These are phyloP conservation scores for Wallacemonas sp. DNA, from an alignment of 208 protist species.

Conservation along the genomic window DNA sequence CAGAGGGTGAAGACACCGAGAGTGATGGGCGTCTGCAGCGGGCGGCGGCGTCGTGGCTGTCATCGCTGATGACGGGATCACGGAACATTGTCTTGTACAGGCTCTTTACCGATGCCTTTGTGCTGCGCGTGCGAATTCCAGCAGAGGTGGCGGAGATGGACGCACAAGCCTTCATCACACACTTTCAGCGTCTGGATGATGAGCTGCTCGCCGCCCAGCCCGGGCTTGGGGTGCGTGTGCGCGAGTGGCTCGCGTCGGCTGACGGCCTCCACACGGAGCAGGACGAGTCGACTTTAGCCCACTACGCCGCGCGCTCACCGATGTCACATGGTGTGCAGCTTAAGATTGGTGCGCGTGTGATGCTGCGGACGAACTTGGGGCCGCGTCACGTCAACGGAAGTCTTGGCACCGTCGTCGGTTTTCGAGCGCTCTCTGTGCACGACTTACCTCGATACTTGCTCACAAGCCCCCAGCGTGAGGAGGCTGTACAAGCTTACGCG, in stretches of 20 bases:
- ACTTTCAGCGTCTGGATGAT: conserved; percentile 15
- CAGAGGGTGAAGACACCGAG: too few relatives aligned
- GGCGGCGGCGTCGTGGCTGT: conserved; percentile 19
- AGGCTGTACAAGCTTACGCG: conserved; percentile 47
- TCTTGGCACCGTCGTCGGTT: conserved; percentile 83
- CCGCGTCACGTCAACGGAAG: conserved; percentile 82
- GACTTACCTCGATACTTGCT: conserved; percentile 49
- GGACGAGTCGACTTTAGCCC: conserved; percentile 65
- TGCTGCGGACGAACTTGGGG: conserved; percentile 81
- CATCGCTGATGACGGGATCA: conserved; percentile 8
- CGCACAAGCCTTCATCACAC: conserved; percentile 28
- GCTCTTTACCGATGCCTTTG: conserved; percentile 79
- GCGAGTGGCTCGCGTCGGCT: conserved; percentile 52
- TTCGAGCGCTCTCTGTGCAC: conserved; percentile 43
- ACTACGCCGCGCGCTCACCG: conserved; percentile 60
- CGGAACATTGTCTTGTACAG: conserved; percentile 69
- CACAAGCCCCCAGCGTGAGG: conserved; percentile 30
- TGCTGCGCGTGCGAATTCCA: conserved; percentile 77
- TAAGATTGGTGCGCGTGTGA: conserved; percentile 80
- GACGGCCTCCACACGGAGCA: conserved; percentile 80
- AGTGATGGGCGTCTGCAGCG: conserved; percentile 1
- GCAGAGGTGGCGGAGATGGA: conserved; percentile 40
- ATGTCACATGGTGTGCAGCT: conserved; percentile 48
- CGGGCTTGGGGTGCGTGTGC: conserved; percentile 42
- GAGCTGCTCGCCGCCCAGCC: conserved; percentile 19